Percentiles rank a stretch among this genome's conserved stretches.
These are phyloP conservation scores for Voacanga thouarsii DNA, from an alignment of 257 asterid genomes.

Conservation along the genomic window DNA sequence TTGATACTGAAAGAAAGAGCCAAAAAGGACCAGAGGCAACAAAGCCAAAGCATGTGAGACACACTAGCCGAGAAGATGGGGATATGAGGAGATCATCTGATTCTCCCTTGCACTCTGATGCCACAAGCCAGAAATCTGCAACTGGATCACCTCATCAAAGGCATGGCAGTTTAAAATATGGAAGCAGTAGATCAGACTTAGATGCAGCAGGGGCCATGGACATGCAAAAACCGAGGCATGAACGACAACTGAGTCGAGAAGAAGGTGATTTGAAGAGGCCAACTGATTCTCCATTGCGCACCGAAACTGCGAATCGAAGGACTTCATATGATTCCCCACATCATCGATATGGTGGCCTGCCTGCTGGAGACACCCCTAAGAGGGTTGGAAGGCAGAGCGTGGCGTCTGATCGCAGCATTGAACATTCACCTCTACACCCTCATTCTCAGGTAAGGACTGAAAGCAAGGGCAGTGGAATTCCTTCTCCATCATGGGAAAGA, in stretches of 20 bases:
- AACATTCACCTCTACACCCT: conserved; percentile 71
- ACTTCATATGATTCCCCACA: conserved; percentile 54
- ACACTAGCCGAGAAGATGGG: conserved; percentile 35
- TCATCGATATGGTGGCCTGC: conserved; percentile 45
- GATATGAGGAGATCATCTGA: conserved; percentile 37
- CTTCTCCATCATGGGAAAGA: conserved; percentile 93
- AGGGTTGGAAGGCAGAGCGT: conserved; percentile 46
- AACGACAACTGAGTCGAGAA: conserved; percentile 44
- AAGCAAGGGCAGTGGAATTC: conserved; percentile 49
- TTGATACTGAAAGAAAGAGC: conserved; percentile 33
- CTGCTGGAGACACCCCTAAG: conserved; percentile 63
- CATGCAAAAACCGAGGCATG: conserved; percentile 40
- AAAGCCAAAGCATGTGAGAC: conserved; percentile 33
- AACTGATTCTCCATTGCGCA: conserved; percentile 49
- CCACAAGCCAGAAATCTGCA: conserved; percentile 27
- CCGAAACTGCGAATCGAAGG: conserved; percentile 40
- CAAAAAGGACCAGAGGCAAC: conserved; percentile 34
- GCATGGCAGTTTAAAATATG: conserved; percentile 26
- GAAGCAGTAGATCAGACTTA: conserved; percentile 31
- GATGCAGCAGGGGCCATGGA: conserved; percentile 43
- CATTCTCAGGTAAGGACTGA: conserved; percentile 52
- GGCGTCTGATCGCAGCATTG: conserved; percentile 66
- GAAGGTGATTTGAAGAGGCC: conserved; percentile 52
- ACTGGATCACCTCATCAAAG: conserved; percentile 31
- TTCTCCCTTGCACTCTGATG: conserved; percentile 38